A percentile compares a stretch with the other conserved stretches of the same genome.
These are phyloP conservation scores for Cinnamomum micranthum DNA, from an alignment of 164 flowering plant species.

Conservation along the genomic window DNA sequence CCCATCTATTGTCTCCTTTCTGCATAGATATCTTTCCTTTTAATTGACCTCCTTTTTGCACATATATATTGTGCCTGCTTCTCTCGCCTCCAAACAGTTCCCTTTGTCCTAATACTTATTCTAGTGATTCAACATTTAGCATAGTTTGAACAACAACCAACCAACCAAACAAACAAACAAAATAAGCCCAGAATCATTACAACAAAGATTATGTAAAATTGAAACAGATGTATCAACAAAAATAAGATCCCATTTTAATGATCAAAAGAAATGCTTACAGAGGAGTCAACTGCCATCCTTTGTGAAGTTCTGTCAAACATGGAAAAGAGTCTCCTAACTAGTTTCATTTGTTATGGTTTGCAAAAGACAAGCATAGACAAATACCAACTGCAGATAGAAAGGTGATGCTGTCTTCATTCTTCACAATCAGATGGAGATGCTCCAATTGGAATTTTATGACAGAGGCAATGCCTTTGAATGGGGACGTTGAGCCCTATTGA, in stretches of 20 bases:
- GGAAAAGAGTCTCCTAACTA: conserved; percentile 43
- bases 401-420: conserved; percentile 20
- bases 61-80: no score
- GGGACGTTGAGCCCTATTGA: conserved; percentile 19
- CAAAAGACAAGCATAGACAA: neutral
- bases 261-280: conserved; percentile 10
- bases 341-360: conserved; percentile 34
- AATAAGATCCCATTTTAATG: neutral
- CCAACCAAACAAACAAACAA: no score
- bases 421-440: conserved; percentile 24
- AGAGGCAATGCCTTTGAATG: conserved; percentile 23
- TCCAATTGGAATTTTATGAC: conserved; percentile 42
- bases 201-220: no score
- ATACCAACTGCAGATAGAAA: conserved; percentile 4
- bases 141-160: no score
- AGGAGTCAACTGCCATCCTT: conserved; percentile 17
- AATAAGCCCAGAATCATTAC: no score
- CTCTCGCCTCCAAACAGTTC: neutral
- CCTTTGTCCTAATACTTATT: neutral
- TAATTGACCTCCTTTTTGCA: no score
- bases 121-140: neutral
- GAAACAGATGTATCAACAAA: neutral
- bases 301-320: conserved; percentile 25
- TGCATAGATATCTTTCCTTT: no score
- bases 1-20: neutral